Percentiles rank a stretch among this genome's conserved stretches.
Conservation (phyloP, 352 stramenopile genomes). For the Phytophthora macrochlamydospora region DNA sequence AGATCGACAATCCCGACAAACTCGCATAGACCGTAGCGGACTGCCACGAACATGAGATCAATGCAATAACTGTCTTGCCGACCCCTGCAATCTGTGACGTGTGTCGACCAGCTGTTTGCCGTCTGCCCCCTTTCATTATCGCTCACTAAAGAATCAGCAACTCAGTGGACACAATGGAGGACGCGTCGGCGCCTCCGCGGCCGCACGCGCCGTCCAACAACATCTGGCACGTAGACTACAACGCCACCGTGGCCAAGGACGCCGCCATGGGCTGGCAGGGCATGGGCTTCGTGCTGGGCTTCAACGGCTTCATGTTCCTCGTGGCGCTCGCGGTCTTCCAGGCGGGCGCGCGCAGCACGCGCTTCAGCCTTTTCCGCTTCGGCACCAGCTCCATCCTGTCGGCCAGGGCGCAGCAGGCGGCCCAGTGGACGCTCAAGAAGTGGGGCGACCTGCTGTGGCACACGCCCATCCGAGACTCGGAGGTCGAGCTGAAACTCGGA, state of each 20-base stretch:
- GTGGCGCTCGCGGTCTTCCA: conserved; percentile 74
- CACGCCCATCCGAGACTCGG: conserved; percentile 72
- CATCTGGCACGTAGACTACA: conserved; percentile 86
- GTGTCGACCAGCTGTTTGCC: too few relatives aligned
- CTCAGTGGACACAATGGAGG: conserved; percentile 11
- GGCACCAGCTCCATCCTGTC: conserved; percentile 52
- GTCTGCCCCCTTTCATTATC: too few relatives aligned
- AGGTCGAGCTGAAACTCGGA: conserved; percentile 65
- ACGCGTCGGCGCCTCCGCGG: conserved; percentile 3
- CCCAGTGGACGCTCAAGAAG: conserved; percentile 61
- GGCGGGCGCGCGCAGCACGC: conserved; percentile 59
- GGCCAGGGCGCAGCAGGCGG: conserved; percentile 29
- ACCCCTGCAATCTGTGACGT: too few relatives aligned
- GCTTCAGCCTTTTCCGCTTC: conserved; percentile 80
- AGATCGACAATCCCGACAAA: not conserved
- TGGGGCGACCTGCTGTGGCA: conserved; percentile 74
- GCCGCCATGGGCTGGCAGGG: conserved; percentile 82
- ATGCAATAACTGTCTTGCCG: too few relatives aligned
- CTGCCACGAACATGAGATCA: too few relatives aligned
- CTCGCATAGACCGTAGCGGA: not conserved
- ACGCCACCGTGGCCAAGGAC: conserved; percentile 73
- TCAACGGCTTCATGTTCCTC: conserved; percentile 76
- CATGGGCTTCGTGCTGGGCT: conserved; percentile 73
- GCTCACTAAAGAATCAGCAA: conserved; percentile 12
- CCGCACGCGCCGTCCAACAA: conserved; percentile 31